Evolutionary conservation across 345 rosid genomes (phyloP), one percentile per base, ranked within the genome.

Genomic region (Atalantia buxifolia): DNA sequence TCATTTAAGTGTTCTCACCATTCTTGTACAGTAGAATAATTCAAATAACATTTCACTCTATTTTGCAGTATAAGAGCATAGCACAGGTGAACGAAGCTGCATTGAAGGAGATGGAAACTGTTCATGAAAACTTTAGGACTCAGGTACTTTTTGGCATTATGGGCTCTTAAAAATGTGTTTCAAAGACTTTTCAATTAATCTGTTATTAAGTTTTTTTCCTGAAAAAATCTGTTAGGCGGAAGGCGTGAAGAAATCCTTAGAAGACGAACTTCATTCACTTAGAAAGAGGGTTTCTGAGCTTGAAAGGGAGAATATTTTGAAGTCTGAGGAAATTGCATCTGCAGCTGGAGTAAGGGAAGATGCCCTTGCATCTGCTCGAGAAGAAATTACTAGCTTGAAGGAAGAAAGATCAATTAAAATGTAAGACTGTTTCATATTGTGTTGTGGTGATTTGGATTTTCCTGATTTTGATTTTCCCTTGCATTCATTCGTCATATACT

Each of bases 1-100:
- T 59, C 18, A 45, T 42, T 35, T 74, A 60, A 67, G 5, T 48
- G 42, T 56, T 5, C 70, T 66, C 79, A 45, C 33, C 6, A 74
- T 74, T 59, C 50, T 24, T 48, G 64, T 27, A 18, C 25, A 16
- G 42, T 4, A 27, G 71, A 76, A 69, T 75, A 40, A 72, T 71
- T 64, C 77, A 63, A 77, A 61, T 77, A 73, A 66, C 69, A 33
- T 75, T 35, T 79, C 38, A 31, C 61, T 31, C 65, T 7, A 64
- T 77, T 82, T 80, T 85, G 84, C 93, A 96, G 98, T 96, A 92
- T 78, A 96, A 96, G 88, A 86, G 91, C 81, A 96, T 96, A 81
- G 97, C 99, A 35, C 90, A 96, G 81, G 97, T 92, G 71, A 94
- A 92, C 83, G 99, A 96, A 85, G 80, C 88, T 77, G 97, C 97